Evolutionary conservation across 208 protist genomes (phyloP).

Genomic region (Trypanosoma avium): DNA sequence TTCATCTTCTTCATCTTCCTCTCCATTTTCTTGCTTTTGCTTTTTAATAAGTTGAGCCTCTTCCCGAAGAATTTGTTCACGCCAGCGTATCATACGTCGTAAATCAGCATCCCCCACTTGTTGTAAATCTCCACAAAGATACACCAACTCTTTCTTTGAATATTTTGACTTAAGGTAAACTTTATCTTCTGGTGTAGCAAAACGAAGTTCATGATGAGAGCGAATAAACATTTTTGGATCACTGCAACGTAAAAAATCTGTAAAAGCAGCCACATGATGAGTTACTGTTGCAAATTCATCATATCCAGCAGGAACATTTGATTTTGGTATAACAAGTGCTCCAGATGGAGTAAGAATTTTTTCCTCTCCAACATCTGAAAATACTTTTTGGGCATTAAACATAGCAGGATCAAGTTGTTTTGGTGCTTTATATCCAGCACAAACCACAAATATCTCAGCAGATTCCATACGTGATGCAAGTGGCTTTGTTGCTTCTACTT

Average conservation of each 20-base stretch:
- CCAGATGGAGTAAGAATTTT: constrained; percentile 77
- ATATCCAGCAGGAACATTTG: constrained; percentile 88
- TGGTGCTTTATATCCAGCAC: constrained; percentile 95
- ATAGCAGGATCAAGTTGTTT: constrained; percentile 95
- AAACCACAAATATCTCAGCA: constrained; percentile 99
- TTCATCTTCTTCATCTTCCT: constrained; percentile 20
- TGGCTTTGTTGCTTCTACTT: constrained; percentile 98
- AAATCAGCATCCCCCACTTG: constrained; percentile 95
- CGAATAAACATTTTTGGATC: constrained; percentile 91
- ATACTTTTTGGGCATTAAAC: constrained; percentile 96
- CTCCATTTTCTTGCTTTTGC: constrained; percentile 13
- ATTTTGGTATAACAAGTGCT: constrained; percentile 67
- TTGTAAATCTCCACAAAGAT: constrained; percentile 91
- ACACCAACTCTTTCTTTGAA: constrained; percentile 93
- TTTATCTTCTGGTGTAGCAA: constrained; percentile 83
- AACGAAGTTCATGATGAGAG: constrained; percentile 87
- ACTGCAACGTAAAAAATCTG: constrained; percentile 89
- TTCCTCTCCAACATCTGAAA: constrained; percentile 92
- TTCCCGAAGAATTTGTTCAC: constrained; percentile 80
- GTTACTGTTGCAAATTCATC: constrained; percentile 88
- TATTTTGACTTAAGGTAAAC: constrained; percentile 65
- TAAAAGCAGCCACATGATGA: constrained; percentile 71
- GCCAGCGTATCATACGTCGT: constrained; percentile 93
- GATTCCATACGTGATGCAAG: constrained; percentile 96
- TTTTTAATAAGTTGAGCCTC: constrained; percentile 28